phyloP scores from a whole-genome alignment of 2,329 filamentous ascomycete genomes.

The Talaromyces islandicus region DNA sequence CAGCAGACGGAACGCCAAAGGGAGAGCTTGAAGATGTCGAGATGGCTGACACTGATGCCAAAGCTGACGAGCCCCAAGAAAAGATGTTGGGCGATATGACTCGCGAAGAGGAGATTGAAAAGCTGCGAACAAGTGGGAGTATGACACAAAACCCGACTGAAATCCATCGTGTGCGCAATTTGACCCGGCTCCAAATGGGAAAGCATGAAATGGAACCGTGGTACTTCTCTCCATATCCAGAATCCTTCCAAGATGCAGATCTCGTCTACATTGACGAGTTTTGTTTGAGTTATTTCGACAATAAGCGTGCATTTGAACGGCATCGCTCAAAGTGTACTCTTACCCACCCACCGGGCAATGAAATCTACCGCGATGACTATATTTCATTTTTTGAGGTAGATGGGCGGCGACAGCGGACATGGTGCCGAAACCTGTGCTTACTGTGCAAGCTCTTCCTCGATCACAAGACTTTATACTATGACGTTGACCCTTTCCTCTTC shows the following conservation, averaged over 20 bases:
- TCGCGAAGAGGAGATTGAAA: conserved; percentile 90
- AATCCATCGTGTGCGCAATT: conserved; percentile 89
- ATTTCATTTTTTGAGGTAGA: conserved; percentile 97
- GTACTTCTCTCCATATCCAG: conserved; percentile 98
- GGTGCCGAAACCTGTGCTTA: conserved; percentile 95
- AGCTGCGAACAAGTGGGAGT: conserved; percentile 84
- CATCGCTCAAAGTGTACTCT: conserved; percentile 87
- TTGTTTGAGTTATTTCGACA: conserved; percentile 85
- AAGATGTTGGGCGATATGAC: conserved; percentile 40
- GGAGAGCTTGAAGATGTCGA: conserved; percentile 36
- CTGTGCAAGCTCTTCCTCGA: conserved; percentile 96
- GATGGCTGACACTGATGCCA: conserved; percentile 34
- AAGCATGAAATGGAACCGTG: conserved; percentile 88
- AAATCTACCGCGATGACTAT: conserved; percentile 88
- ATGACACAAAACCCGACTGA: conserved; percentile 99
- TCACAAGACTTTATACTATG: conserved; percentile 96
- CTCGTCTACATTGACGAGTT: conserved; percentile 97
- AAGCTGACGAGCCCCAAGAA: conserved; percentile 33
- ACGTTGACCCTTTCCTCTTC: conserved; percentile 94
- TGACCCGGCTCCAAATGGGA: conserved; percentile 91
- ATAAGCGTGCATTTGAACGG: conserved; percentile 72
- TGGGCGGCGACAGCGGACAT: conserved; percentile 93
- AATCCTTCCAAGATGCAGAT: conserved; percentile 80
- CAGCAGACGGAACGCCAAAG: conserved; percentile 34
- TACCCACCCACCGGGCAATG: conserved; percentile 90